Base-by-base conservation (phyloP, 2,329 filamentous ascomycete genomes). In the Botrytis deweyae region DNA sequence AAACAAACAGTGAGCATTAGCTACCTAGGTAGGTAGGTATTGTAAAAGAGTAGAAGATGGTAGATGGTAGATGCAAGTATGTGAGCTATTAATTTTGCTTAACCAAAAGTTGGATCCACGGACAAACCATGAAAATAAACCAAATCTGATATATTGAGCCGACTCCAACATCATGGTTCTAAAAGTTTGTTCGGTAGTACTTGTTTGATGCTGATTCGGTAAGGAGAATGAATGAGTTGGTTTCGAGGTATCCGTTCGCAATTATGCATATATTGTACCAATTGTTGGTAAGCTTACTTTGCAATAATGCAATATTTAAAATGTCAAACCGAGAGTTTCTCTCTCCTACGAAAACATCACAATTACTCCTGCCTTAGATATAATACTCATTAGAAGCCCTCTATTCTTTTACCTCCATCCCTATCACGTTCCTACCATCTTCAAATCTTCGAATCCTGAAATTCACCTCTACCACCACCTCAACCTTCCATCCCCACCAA, bases 101-200 rank as follows among this genome's bases (percentile, higher is more conserved):
- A 40, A n/a, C 25, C 25, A 55, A 14, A n/a, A n/a, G 2, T 55
- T 55, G 20, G 25, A 55, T 55, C 12, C 49, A 55, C 5, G 49
- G 6, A n/a, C 4, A 6, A 7, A n/a, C 25, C 25, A n/a, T 7
- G 2, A 1, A 52, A n/a, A 25, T 1, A 6, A 14, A 3, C 10
- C 22, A 25, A 52, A n/a, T 16, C 12, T 55, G 49, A n/a, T 55
- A 16, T 16, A 16, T 16, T 16, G 25, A 7, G 25, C 12, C 49
- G 12, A 55, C 12, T 55, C 25, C 25, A n/a, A 55, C 25, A 55
- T n/a, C 3, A 3, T 16, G 49, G 5, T 7, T n/a, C 12, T 7
- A n/a, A n/a, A n/a, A 55, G 25, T 3, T 55, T 55, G 25, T 55
- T n/a, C 22, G 25, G 49, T n/a, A n/a, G 49, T n/a, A n/a, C 5